Evolutionary conservation across 1,139 yeast genomes (phyloP).

Genomic region (Yamadazyma aaseri): DNA sequence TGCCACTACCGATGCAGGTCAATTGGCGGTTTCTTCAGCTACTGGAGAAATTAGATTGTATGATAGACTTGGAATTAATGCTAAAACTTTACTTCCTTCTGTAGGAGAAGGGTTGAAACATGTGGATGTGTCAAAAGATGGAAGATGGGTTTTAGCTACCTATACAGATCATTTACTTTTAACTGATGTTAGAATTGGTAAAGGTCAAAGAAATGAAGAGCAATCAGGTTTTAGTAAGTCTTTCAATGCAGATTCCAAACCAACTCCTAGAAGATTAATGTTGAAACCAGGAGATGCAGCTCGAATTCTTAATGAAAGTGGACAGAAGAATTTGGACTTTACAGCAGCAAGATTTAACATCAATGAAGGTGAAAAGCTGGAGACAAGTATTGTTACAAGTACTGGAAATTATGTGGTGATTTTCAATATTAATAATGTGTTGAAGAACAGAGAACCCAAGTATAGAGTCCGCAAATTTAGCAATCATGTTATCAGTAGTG

Average conservation of each 20-base stretch:
- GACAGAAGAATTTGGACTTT: constrained; percentile 50
- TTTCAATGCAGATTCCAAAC: constrained; percentile 65
- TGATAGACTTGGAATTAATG: constrained; percentile 68
- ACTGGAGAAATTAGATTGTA: constrained; percentile 76
- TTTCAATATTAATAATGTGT: constrained; percentile 69
- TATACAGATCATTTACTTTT: constrained; percentile 68
- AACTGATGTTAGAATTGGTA: constrained; percentile 61
- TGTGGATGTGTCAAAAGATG: constrained; percentile 73
- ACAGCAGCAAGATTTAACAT: constrained; percentile 77
- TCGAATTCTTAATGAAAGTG: constrained; percentile 54
- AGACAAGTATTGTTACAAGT: constrained; percentile 72
- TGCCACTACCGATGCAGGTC: constrained; percentile 72
- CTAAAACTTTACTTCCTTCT: constrained; percentile 78
- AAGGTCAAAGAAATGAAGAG: constrained; percentile 60
- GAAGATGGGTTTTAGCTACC: constrained; percentile 80
- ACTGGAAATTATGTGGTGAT: constrained; percentile 78
- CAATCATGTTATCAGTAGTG: constrained; percentile 68
- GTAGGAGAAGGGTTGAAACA: constrained; percentile 72
- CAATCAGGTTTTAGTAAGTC: constrained; percentile 62
- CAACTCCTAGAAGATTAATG: constrained; percentile 65
- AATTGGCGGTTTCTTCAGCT: constrained; percentile 70
- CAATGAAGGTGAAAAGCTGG: constrained; percentile 51
- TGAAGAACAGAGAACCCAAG: constrained; percentile 49
- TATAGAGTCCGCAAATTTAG: constrained; percentile 65
- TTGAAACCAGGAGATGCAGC: constrained; percentile 74